A percentile compares a stretch with the other conserved stretches of the same genome.
These are phyloP conservation scores for Epicoccum nigrum DNA, from an alignment of 2,329 filamentous ascomycete species.

Conservation along the genomic window DNA sequence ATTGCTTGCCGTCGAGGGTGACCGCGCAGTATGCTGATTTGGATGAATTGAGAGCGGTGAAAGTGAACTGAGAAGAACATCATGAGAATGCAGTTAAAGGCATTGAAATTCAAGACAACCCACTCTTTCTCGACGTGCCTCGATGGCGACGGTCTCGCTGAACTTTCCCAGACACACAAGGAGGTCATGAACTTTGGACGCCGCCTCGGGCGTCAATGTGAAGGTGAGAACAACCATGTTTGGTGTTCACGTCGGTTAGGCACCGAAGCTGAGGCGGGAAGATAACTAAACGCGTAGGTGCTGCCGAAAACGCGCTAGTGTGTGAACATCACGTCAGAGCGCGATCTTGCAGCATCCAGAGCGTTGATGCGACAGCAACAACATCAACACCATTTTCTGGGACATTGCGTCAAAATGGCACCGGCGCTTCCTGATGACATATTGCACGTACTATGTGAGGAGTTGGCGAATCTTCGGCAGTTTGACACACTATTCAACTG, in stretches of 20 bases:
- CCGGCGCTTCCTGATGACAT: conserved; percentile 62
- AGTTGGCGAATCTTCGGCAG: conserved; percentile 62
- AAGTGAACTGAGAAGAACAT: conserved; percentile 59
- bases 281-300: background rate
- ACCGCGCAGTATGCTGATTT: conserved; percentile 81
- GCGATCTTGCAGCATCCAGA: conserved; percentile 9
- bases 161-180: conserved; percentile 79
- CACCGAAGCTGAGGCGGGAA: background rate
- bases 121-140: conserved; percentile 72
- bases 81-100: conserved; percentile 27
- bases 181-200: conserved; percentile 72
- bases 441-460: conserved; percentile 65
- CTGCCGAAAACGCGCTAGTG: conserved; percentile 28
- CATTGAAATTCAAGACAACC: conserved; percentile 23
- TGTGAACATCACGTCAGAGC: conserved; percentile 22
- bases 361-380: conserved; percentile 9
- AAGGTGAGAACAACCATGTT: conserved; percentile 66
- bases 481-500: conserved; percentile 67
- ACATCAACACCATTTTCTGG: conserved; percentile 12
- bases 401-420: conserved; percentile 28
- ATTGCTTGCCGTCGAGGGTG: conserved; percentile 68
- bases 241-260: conserved; percentile 9
- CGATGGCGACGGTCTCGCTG: conserved; percentile 77
- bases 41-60: conserved; percentile 79
- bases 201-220: conserved; percentile 74